Percentiles rank a stretch among this genome's conserved stretches.
Conservation (phyloP, 768 basidiomycete genomes). For the Arthromyces matolae region DNA sequence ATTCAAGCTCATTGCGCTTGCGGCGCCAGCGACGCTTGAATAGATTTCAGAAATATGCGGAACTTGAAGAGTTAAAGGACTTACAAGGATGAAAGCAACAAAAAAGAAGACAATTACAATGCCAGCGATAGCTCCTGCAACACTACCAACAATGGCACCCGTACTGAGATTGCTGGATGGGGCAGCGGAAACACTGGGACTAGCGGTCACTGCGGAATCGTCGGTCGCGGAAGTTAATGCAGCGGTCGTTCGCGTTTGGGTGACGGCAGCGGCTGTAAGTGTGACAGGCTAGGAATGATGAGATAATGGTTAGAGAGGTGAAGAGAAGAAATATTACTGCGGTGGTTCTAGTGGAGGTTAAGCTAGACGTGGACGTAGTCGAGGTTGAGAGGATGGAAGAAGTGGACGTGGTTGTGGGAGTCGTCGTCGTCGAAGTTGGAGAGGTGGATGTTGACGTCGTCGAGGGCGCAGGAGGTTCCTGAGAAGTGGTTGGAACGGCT, state of each 20-base stretch:
- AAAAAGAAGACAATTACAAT: conserved; percentile 34
- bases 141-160: conserved; percentile 39
- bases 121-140: conserved; percentile 38
- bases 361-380: conserved; percentile 5
- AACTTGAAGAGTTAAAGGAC: conserved; percentile 9
- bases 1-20: conserved; percentile 32
- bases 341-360: conserved; percentile 3
- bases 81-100: conserved; percentile 38
- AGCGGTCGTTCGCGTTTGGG: conserved; percentile 17
- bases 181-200: conserved; percentile 14
- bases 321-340: conserved; percentile 11
- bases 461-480: not conserved
- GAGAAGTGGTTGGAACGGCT: not conserved
- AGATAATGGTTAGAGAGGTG: not conserved
- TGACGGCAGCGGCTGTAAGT: conserved; percentile 12
- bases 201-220: conserved; percentile 14
- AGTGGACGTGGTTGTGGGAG: conserved; percentile 12
- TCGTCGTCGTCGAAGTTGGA: conserved; percentile 2
- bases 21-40: conserved; percentile 36
- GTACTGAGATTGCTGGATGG: conserved; percentile 27
- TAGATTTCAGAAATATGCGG: not conserved
- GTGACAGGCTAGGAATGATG: conserved; percentile 14
- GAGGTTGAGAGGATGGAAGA: conserved; percentile 9
- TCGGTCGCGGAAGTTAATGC: conserved; percentile 12
- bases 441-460: not conserved